Conservation (phyloP, 208 protist species). For the Leishmania major region DNA sequence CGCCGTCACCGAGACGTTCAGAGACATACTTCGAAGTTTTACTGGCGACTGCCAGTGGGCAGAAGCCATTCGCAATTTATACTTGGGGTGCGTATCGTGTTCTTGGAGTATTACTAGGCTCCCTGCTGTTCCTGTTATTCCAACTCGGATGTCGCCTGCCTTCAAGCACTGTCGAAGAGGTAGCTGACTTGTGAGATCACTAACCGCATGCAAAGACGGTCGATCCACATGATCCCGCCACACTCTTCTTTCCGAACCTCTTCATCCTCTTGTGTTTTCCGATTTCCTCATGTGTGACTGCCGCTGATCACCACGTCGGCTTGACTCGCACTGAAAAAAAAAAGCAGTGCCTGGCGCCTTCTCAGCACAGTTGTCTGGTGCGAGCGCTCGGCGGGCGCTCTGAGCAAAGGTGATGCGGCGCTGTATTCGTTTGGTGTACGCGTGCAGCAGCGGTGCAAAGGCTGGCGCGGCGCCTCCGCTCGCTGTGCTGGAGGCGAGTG, state of each 20-base stretch:
- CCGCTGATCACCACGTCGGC: background rate
- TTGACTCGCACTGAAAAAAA: background rate
- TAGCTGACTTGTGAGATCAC: background rate
- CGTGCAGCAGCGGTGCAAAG: background rate
- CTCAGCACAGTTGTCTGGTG: background rate
- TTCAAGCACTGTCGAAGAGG: background rate
- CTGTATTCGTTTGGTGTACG: conserved; percentile 3
- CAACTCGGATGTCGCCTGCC: background rate
- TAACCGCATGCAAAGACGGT: background rate
- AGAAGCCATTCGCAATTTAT: background rate
- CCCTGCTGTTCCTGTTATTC: too few species aligned
- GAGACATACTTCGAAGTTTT: background rate
- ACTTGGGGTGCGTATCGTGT: background rate
- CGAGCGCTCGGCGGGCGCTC: background rate
- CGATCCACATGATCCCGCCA: background rate
- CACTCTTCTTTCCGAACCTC: background rate
- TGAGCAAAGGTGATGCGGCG: conserved; percentile 6
- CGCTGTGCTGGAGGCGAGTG: background rate
- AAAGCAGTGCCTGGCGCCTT: background rate
- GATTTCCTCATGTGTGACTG: background rate
- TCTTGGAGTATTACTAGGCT: background rate
- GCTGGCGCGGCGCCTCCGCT: background rate
- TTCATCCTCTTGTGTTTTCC: background rate
- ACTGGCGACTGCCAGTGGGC: background rate
- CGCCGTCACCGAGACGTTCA: too few species aligned